These are phyloP conservation scores for Myxozyma mucilagina DNA, from an alignment of 805 yeast species.

Conservation along the genomic window DNA sequence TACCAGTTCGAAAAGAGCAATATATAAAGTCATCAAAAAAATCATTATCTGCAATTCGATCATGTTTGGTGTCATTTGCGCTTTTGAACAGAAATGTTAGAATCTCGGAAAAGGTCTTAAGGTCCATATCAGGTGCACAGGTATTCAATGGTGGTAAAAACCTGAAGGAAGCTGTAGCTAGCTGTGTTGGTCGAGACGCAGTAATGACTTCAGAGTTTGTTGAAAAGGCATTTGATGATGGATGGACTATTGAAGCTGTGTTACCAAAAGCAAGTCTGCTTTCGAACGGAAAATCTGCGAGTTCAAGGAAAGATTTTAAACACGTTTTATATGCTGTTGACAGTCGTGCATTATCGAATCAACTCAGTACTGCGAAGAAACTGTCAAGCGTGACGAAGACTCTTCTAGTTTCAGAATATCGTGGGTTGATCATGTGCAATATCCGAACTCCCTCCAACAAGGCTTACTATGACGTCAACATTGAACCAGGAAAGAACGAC, in stretches of 20 bases:
- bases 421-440: slow-evolving; percentile 73
- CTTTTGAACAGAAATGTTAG: slow-evolving; percentile 15
- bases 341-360: slow-evolving; percentile 67
- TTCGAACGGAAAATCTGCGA: background rate
- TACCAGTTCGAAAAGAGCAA: slow-evolving; percentile 66
- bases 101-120: slow-evolving; percentile 8
- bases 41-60: slow-evolving; percentile 64
- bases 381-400: slow-evolving; percentile 51
- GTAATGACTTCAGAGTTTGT: slow-evolving; percentile 6
- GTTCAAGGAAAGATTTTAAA: slow-evolving; percentile 13
- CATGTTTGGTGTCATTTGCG: slow-evolving; percentile 50
- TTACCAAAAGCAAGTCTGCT: slow-evolving; percentile 7
- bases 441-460: slow-evolving; percentile 57
- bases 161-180: slow-evolving; percentile 14
- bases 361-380: slow-evolving; percentile 50
- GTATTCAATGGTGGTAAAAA: slow-evolving; percentile 14
- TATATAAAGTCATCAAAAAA: slow-evolving; percentile 57
- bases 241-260: slow-evolving; percentile 19
- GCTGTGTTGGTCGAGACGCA: slow-evolving; percentile 14
- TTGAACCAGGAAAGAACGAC: slow-evolving; percentile 83
- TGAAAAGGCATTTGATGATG: slow-evolving; percentile 1
- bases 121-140: slow-evolving; percentile 6
- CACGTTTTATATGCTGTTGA: slow-evolving; percentile 60
- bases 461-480: slow-evolving; percentile 63
- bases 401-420: slow-evolving; percentile 55